Percentiles rank a stretch among this genome's conserved stretches.
Evolutionary conservation across 371 early-diverging fungal genomes (phyloP).

Genomic region (Syncephalastrum contaminatum): DNA sequence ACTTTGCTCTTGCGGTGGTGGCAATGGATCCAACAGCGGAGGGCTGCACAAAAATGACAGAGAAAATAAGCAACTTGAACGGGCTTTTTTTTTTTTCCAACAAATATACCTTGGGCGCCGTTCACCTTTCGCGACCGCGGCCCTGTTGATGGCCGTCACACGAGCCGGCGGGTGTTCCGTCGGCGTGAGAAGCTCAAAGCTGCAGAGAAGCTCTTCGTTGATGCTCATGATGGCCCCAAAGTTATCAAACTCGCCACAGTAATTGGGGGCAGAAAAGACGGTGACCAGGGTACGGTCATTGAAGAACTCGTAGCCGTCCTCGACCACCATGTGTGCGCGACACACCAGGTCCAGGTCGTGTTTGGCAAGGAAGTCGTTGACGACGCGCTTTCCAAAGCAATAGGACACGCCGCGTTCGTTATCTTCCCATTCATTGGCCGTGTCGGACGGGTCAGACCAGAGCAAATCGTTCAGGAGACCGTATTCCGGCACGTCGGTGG

Average conservation of each 20-base stretch:
- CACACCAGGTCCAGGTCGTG: constrained; percentile 94
- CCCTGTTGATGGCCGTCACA: constrained; percentile 12
- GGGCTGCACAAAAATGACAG: not conserved
- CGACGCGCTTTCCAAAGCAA: constrained; percentile 87
- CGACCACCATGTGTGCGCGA: constrained; percentile 97
- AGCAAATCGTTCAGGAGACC: constrained; percentile 92
- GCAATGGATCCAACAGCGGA: not conserved
- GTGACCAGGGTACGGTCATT: constrained; percentile 92
- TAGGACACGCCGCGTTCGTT: constrained; percentile 92
- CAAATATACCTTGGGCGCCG: constrained; percentile 5
- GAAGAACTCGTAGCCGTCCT: constrained; percentile 96
- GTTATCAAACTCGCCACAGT: constrained; percentile 96
- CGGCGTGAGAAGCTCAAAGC: constrained; percentile 55
- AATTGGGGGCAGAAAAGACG: constrained; percentile 95
- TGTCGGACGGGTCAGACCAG: constrained; percentile 96
- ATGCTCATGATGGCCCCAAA: constrained; percentile 98
- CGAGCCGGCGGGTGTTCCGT: constrained; percentile 22
- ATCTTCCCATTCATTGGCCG: constrained; percentile 82
- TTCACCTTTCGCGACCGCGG: constrained; percentile 3
- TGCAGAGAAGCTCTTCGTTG: constrained; percentile 91
- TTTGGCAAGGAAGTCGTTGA: constrained; percentile 86
- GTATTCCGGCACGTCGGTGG: constrained; percentile 94
- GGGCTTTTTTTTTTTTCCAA: no score
- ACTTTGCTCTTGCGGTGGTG: no score
- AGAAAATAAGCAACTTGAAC: not conserved